A percentile compares a stretch with the other conserved stretches of the same genome.
These are phyloP conservation scores for Psilocybe cyanescens DNA, from an alignment of 768 basidiomycete genomes.

Conservation along the genomic window DNA sequence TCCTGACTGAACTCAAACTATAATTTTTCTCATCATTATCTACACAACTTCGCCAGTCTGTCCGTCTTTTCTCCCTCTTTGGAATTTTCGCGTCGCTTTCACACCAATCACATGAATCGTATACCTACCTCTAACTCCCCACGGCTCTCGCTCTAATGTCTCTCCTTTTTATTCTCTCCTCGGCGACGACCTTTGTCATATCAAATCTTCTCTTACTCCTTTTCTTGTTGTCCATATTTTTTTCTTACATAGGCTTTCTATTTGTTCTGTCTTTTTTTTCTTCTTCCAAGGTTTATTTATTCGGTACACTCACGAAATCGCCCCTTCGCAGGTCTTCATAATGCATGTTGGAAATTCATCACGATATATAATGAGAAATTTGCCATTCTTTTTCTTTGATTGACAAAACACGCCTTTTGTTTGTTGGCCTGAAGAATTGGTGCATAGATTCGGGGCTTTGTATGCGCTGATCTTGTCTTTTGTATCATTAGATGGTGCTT, in stretches of 20 bases:
- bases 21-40: slow-evolving; percentile 1
- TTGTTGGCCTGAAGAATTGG: too few relatives aligned
- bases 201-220: slow-evolving; percentile 1
- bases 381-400: background rate
- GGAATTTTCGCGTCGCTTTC: background rate
- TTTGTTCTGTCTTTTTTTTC: slow-evolving; percentile 10
- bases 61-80: background rate
- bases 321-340: slow-evolving; percentile 20
- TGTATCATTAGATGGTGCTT: too few relatives aligned
- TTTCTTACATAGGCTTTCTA: slow-evolving; percentile 15
- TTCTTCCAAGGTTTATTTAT: slow-evolving; percentile 28
- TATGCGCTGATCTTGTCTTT: too few relatives aligned
- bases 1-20: slow-evolving; percentile 87
- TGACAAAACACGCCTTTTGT: too few relatives aligned
- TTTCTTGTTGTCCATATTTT: slow-evolving; percentile 13
- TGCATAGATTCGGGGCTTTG: too few relatives aligned
- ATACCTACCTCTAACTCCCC: background rate
- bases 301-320: slow-evolving; percentile 26
- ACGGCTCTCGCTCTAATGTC: slow-evolving; percentile 17
- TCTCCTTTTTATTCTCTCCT: slow-evolving; percentile 11
- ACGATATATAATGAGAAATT: slow-evolving; percentile 18
- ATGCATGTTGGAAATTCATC: slow-evolving; percentile 21
- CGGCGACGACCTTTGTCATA: slow-evolving; percentile 10
- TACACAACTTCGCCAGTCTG: background rate
- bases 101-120: background rate